Conservation (phyloP, 768 basidiomycete genomes). For the Panus rudis region DNA sequence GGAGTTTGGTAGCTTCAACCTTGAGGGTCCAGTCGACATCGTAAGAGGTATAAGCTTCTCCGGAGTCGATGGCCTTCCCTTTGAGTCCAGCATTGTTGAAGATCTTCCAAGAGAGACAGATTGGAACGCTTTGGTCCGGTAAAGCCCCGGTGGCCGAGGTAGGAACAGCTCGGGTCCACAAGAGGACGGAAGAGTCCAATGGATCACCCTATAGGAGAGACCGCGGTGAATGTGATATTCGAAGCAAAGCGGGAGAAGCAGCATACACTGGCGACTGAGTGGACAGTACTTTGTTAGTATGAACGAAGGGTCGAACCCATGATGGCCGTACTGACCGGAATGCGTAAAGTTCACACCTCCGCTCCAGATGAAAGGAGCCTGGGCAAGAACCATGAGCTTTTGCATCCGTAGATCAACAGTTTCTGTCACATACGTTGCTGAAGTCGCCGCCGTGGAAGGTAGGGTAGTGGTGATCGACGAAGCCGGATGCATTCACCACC, state of each 20-base stretch:
- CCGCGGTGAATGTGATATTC: neutral
- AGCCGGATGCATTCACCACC: slow-evolving; percentile 27
- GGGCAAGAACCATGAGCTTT: slow-evolving; percentile 1
- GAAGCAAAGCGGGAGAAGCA: slow-evolving; percentile 7
- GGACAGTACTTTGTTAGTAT: neutral
- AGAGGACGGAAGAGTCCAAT: slow-evolving; percentile 42
- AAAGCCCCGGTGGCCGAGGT: slow-evolving; percentile 20
- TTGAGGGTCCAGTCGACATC: slow-evolving; percentile 59
- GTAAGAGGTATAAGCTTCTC: slow-evolving; percentile 45
- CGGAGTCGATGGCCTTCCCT: slow-evolving; percentile 32
- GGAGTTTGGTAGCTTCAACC: slow-evolving; percentile 45
- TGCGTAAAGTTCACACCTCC: slow-evolving; percentile 47
- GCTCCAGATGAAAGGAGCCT: slow-evolving; percentile 42
- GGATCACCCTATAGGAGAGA: slow-evolving; percentile 54
- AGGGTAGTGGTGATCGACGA: slow-evolving; percentile 43
- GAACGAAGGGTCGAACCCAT: neutral
- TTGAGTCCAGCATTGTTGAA: slow-evolving; percentile 29
- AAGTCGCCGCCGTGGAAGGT: slow-evolving; percentile 44
- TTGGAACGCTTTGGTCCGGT: slow-evolving; percentile 44
- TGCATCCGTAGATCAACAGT: neutral
- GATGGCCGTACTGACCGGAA: slow-evolving; percentile 25
- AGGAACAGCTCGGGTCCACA: slow-evolving; percentile 52
- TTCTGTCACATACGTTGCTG: slow-evolving; percentile 31
- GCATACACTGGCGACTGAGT: slow-evolving; percentile 42
- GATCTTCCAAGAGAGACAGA: slow-evolving; percentile 43